Evolutionary conservation across 176 grass and related monocot genomes (phyloP).

Genomic region (Juncus inflexus): DNA sequence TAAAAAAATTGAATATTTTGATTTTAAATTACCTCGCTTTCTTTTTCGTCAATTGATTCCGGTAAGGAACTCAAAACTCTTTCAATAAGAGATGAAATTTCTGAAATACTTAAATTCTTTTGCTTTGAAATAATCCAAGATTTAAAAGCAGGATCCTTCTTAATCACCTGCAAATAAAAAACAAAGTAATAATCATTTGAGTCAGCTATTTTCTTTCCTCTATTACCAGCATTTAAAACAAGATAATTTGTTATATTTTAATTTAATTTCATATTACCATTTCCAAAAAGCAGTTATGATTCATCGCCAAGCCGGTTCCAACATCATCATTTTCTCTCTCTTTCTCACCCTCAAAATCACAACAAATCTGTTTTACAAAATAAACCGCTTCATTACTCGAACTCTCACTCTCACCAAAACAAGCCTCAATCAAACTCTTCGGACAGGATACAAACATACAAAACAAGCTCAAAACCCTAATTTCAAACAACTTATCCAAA

Average conservation of each 20-base stretch:
- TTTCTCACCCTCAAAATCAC: constrained; percentile 35
- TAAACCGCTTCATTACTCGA: constrained; percentile 45
- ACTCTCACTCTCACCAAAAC: constrained; percentile 66
- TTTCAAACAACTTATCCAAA: constrained; percentile 54
- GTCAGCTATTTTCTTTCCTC: background rate
- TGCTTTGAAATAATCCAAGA: constrained; percentile 68
- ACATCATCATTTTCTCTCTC: constrained; percentile 16
- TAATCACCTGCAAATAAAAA: constrained; percentile 56
- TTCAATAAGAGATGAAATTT: constrained; percentile 64
- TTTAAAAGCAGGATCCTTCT: constrained; percentile 58
- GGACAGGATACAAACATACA: constrained; percentile 78
- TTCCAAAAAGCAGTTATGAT: constrained; percentile 60
- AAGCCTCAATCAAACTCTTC: constrained; percentile 64
- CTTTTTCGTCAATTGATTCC: constrained; percentile 41
- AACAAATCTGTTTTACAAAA: constrained; percentile 78
- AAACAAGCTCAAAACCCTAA: constrained; percentile 64
- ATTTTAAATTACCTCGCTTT: constrained; percentile 22
- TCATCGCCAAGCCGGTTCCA: constrained; percentile 11
- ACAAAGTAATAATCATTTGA: background rate
- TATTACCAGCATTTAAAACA: background rate
- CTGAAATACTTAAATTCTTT: constrained; percentile 52
- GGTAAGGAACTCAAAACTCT: constrained; percentile 71
- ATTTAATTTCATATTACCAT: constrained; percentile 44
- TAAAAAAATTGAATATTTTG: too few species aligned
- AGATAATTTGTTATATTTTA: background rate